These are phyloP conservation scores for Delphinella strobiligena DNA, from an alignment of 2,329 filamentous ascomycete genomes.

Conservation along the genomic window DNA sequence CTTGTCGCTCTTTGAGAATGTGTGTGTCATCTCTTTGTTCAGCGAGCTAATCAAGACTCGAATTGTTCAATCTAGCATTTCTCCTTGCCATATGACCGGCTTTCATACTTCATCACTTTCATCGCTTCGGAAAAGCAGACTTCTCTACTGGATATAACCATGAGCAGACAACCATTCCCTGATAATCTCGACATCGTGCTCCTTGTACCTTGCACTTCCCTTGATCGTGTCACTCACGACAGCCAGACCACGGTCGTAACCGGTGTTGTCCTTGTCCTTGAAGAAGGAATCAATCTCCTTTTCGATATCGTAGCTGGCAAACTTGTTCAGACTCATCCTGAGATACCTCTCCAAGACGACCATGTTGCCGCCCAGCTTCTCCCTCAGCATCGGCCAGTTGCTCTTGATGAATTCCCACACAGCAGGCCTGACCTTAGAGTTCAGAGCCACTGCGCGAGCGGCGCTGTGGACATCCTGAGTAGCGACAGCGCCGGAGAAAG, in stretches of 20 bases:
- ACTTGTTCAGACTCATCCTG: constrained; percentile 64
- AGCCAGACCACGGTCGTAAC: constrained; percentile 74
- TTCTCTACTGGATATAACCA: constrained; percentile 33
- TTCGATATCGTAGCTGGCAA: constrained; percentile 56
- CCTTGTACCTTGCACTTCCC: constrained; percentile 69
- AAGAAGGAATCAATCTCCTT: constrained; percentile 80
- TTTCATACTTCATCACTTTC: too few species aligned
- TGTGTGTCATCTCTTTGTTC: too few species aligned
- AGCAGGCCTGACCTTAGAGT: constrained; percentile 57
- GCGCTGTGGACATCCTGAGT: constrained; percentile 81
- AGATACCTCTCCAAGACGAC: constrained; percentile 85
- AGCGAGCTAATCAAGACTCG: too few species aligned
- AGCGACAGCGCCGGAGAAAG: constrained; percentile 75
- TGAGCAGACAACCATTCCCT: constrained; percentile 65
- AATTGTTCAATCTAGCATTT: too few species aligned
- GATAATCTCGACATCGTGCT: constrained; percentile 60
- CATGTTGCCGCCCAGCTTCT: constrained; percentile 66
- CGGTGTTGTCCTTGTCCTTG: constrained; percentile 68
- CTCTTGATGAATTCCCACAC: constrained; percentile 80
- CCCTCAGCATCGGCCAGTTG: constrained; percentile 64
- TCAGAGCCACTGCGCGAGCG: constrained; percentile 58
- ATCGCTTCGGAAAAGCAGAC: too few species aligned
- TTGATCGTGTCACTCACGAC: constrained; percentile 79
- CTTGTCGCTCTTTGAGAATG: too few species aligned
- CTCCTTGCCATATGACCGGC: too few species aligned